phyloP scores from a whole-genome alignment of 192 early-diverging fungal species.

The Coemansia sp. region DNA sequence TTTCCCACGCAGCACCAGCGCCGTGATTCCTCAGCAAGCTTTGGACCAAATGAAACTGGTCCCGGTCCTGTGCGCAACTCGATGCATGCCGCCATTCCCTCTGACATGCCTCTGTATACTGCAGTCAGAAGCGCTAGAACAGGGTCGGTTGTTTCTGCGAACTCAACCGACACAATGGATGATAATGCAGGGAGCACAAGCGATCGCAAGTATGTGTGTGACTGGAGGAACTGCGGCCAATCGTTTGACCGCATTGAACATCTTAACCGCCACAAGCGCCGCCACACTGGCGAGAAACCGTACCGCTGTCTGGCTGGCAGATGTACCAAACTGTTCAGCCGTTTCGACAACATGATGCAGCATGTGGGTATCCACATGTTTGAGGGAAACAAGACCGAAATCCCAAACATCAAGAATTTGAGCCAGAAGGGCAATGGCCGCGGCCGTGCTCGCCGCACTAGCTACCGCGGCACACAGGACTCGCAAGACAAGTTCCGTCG shows the following conservation, averaged over 20 bases:
- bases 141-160: conserved; percentile 26
- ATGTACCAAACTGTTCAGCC: conserved; percentile 67
- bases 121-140: conserved; percentile 9
- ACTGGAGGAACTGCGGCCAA: conserved; percentile 51
- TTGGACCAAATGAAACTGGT: not conserved
- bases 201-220: conserved; percentile 49
- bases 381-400: conserved; percentile 49
- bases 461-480: conserved; percentile 44
- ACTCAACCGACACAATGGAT: conserved; percentile 9
- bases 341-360: conserved; percentile 83
- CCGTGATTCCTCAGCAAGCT: conserved; percentile 13
- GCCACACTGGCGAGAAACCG: conserved; percentile 64
- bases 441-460: conserved; percentile 52
- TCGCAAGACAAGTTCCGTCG: conserved; percentile 46
- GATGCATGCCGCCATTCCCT: not conserved
- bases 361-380: conserved; percentile 69
- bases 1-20: not conserved
- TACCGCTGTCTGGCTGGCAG: conserved; percentile 68
- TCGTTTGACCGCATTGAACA: conserved; percentile 79
- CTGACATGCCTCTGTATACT: conserved; percentile 1
- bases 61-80: not conserved
- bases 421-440: conserved; percentile 50
- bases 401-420: conserved; percentile 55
- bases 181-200: conserved; percentile 10
- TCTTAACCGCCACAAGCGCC: conserved; percentile 71